Evolutionary conservation across 148 eudicot genomes (phyloP).

Genomic region (Rhododendron simsii): DNA sequence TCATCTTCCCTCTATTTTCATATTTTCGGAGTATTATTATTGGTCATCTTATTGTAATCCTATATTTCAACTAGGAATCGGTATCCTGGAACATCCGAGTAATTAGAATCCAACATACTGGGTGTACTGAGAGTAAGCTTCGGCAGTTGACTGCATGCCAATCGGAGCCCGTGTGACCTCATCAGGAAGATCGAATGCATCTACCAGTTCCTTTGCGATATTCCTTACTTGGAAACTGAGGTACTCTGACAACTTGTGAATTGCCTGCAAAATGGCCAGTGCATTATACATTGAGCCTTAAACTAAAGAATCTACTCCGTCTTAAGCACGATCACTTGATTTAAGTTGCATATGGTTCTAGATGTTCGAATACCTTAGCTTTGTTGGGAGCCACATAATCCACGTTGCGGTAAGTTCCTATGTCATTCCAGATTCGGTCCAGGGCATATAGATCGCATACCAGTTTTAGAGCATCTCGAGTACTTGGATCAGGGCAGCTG

Average conservation of each 20-base stretch:
- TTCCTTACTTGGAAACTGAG: slow-evolving; percentile 87
- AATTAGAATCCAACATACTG: slow-evolving; percentile 60
- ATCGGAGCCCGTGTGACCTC: slow-evolving; percentile 86
- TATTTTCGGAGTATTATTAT: too few species aligned
- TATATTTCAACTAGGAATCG: background rate
- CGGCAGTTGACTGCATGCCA: slow-evolving; percentile 66
- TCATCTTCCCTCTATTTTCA: background rate
- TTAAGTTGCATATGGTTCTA: background rate
- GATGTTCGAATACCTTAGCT: slow-evolving; percentile 64
- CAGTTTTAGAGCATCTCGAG: slow-evolving; percentile 75
- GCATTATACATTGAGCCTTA: background rate
- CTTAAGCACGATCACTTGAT: background rate
- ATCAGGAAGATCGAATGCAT: slow-evolving; percentile 90
- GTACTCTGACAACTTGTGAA: slow-evolving; percentile 80
- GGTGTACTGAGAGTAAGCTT: slow-evolving; percentile 79
- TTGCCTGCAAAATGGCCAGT: slow-evolving; percentile 56
- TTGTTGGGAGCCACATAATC: slow-evolving; percentile 97
- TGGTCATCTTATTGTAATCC: background rate
- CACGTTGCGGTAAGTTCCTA: slow-evolving; percentile 95
- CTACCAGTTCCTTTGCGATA: slow-evolving; percentile 81
- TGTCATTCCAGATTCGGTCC: slow-evolving; percentile 92
- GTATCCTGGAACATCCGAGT: background rate
- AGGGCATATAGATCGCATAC: slow-evolving; percentile 89
- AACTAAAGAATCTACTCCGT: background rate
- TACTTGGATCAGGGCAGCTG: slow-evolving; percentile 83